These are phyloP conservation scores for Lindgomyces ingoldianus DNA, from an alignment of 495 filamentous ascomycete genomes.

Conservation along the genomic window DNA sequence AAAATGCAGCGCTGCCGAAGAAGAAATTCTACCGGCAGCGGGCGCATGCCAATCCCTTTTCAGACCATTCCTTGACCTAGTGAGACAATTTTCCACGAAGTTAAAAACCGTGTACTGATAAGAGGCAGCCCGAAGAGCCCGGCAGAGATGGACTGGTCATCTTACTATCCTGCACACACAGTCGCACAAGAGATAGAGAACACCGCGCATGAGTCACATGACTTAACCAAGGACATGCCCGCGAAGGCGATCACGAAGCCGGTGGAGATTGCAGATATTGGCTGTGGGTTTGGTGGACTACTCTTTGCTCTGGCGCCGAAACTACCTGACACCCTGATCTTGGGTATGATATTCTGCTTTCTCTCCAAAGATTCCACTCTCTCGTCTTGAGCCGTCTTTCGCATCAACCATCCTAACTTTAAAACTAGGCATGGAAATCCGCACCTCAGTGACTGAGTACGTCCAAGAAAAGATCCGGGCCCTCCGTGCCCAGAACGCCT, in stretches of 20 bases:
- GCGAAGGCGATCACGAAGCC: conserved; percentile 57
- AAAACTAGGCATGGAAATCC: conserved; percentile 75
- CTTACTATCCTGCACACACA: conserved; percentile 75
- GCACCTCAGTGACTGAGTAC: conserved; percentile 82
- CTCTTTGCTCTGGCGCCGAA: conserved; percentile 80
- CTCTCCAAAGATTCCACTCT: not conserved
- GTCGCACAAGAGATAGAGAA: conserved; percentile 22
- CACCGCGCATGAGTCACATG: conserved; percentile 34
- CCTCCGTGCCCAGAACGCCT: conserved; percentile 62
- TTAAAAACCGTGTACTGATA: conserved; percentile 25
- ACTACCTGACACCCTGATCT: conserved; percentile 76
- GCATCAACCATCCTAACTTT: conserved; percentile 7
- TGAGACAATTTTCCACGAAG: conserved; percentile 45
- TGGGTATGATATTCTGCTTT: conserved; percentile 56
- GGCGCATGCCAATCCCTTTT: conserved; percentile 97
- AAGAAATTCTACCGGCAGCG: conserved; percentile 96
- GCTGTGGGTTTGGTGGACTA: conserved; percentile 92
- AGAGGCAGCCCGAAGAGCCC: conserved; percentile 71
- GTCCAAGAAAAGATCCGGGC: conserved; percentile 82
- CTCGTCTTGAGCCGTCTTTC: no score
- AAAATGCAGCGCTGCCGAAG: conserved; percentile 64
- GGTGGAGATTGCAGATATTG: conserved; percentile 95
- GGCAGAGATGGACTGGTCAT: conserved; percentile 85
- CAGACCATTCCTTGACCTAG: conserved; percentile 87
- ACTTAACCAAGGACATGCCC: not conserved